Evolutionary conservation across 345 rosid species (phyloP), one percentile per base, ranked within the genome.

Genomic region (Streptanthus diversifolius): DNA sequence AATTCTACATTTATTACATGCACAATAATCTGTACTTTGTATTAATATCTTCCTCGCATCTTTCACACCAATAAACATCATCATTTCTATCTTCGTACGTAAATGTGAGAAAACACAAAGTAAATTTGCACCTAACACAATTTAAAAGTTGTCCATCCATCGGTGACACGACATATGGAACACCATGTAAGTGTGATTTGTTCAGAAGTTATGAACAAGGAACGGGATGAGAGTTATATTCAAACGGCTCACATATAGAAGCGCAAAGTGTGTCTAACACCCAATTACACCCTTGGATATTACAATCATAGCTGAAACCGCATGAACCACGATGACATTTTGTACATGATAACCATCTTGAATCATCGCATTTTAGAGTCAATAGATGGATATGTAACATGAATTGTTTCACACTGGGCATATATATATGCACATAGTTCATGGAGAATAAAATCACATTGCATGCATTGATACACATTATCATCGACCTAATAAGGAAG

Each of bases 381-480:
- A 22, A 22, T 22, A 2, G 53, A 41, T 68, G 43, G 19, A 41
- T n/a, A 41, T 40, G 63, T 29, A 68, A 3, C 63, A 29, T 55
- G 12, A 7, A 54, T 13, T 27, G 54, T 19, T 25, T 55, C 24
- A 41, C 21, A 27, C 43, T 8, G 8, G 63, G 32, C 17, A 29
- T 7, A 55, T 54, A 29, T 7, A 55, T 54, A 12, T 40, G 72
- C 63, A 68, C 72, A 55, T 18, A 30, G 24, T 27, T 67, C 36
- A 53, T 53, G 62, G 2, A 67, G 40, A 37, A 37, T 53, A 36
- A 67, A 67, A 54, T 41, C 63, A 41, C 63, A 68, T 8, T 41
- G 53, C 32, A 41, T 12, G 32, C 72, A 68, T 12, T 7, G 29
- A 18, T 68, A 68, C 5, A n/a, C 53, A 27, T 55, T 14, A 29